These are phyloP conservation scores for Hypoxylon sp. DNA, from an alignment of 2,329 filamentous ascomycete genomes.

Conservation along the genomic window DNA sequence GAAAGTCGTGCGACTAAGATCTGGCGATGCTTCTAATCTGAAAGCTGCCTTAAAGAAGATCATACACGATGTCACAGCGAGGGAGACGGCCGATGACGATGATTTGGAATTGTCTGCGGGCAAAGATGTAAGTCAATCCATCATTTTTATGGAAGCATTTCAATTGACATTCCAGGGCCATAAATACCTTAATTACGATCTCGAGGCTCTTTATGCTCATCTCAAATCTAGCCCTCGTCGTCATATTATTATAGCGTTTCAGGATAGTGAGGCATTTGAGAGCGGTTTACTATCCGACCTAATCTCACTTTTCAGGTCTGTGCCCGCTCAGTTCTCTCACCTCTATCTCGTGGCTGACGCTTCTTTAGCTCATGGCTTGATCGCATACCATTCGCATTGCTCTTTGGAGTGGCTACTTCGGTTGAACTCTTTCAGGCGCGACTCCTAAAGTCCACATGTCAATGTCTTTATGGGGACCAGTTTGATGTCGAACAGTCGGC, in stretches of 20 bases:
- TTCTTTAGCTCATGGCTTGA: slow-evolving; percentile 68
- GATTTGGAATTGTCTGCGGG: slow-evolving; percentile 57
- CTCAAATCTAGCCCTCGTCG: slow-evolving; percentile 61
- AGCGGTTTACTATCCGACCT: slow-evolving; percentile 75
- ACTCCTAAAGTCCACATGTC: slow-evolving; percentile 72
- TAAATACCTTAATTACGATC: slow-evolving; percentile 79
- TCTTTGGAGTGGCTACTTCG: slow-evolving; percentile 84
- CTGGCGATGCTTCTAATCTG: slow-evolving; percentile 75
- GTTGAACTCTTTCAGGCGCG: slow-evolving; percentile 81
- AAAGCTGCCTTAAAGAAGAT: slow-evolving; percentile 77
- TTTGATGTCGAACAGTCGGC: slow-evolving; percentile 81
- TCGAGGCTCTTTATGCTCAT: slow-evolving; percentile 73
- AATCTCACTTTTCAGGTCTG: slow-evolving; percentile 72
- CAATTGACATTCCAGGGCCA: slow-evolving; percentile 57
- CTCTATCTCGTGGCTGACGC: slow-evolving; percentile 2
- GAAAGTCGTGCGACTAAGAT: slow-evolving; percentile 72
- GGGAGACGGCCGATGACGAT: slow-evolving; percentile 60
- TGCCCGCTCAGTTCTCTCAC: slow-evolving; percentile 47
- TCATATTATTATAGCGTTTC: slow-evolving; percentile 75
- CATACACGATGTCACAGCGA: slow-evolving; percentile 70
- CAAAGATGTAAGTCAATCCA: slow-evolving; percentile 55
- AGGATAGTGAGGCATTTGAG: slow-evolving; percentile 86
- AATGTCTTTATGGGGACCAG: slow-evolving; percentile 72
- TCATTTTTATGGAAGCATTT: slow-evolving; percentile 25
- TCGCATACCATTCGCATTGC: slow-evolving; percentile 77